phyloP scores from a whole-genome alignment of 1,284 basidiomycete species.

The Pseudozyma sp. region DNA sequence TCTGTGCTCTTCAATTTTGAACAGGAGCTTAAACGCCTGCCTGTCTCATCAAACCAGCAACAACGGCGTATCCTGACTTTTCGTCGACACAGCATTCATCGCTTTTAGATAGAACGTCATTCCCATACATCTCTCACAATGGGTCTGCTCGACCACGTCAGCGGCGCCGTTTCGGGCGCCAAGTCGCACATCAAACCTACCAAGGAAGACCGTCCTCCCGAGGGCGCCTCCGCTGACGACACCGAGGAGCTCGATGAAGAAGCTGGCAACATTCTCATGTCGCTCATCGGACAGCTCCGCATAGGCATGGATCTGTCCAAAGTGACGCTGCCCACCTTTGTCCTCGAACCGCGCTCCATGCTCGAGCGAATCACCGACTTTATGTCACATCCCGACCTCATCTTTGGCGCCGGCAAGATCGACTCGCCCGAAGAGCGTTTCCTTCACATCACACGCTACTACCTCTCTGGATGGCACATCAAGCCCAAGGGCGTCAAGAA shows the following conservation, averaged over 20 bases:
- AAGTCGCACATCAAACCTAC: constrained; percentile 52
- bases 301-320: constrained; percentile 93
- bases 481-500: constrained; percentile 99
- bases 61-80: too few relatives aligned
- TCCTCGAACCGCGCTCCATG: constrained; percentile 68
- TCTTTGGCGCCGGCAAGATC: constrained; percentile 86
- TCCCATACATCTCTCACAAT: constrained; percentile 20
- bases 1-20: too few relatives aligned
- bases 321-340: constrained; percentile 75
- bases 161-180: constrained; percentile 57
- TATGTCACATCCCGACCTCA: constrained; percentile 97
- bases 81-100: too few relatives aligned
- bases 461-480: constrained; percentile 99
- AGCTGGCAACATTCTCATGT: constrained; percentile 69
- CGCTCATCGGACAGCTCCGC: constrained; percentile 85
- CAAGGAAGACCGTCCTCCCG: constrained; percentile 64
- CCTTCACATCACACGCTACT: constrained; percentile 89
- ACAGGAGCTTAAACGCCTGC: too few relatives aligned
- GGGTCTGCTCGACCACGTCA: constrained; percentile 65
- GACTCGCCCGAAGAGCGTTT: constrained; percentile 89
- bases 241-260: constrained; percentile 70
- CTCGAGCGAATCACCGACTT: constrained; percentile 78
- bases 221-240: constrained; percentile 67
- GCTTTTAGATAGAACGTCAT: too few relatives aligned
- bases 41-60: too few relatives aligned